phyloP scores from a whole-genome alignment of 441 rosid genomes.

The Sinapis alba region DNA sequence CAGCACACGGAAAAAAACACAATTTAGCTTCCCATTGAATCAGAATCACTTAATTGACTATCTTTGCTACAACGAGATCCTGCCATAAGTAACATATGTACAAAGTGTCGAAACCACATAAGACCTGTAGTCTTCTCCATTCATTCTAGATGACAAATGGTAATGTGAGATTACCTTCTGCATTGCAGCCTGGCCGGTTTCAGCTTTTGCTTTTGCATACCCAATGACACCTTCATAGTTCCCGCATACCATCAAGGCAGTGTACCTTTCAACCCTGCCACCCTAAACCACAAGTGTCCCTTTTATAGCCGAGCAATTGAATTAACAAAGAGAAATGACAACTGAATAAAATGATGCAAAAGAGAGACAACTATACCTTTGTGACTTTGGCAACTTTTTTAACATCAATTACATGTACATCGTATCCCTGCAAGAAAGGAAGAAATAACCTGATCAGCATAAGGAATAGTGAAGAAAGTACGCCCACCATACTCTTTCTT shows the following conservation, averaged over 20 bases:
- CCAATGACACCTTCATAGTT: constrained; percentile 40
- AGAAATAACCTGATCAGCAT: neutral
- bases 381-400: constrained; percentile 93
- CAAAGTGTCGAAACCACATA: neutral
- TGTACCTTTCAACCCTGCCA: constrained; percentile 77
- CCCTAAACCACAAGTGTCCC: constrained; percentile 51
- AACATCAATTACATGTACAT: constrained; percentile 76
- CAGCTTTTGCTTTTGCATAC: constrained; percentile 84
- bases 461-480: neutral
- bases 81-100: neutral
- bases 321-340: neutral
- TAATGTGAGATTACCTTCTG: constrained; percentile 50
- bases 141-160: neutral
- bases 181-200: constrained; percentile 70
- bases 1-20: neutral
- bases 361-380: constrained; percentile 56
- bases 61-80: constrained; percentile 5
- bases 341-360: neutral
- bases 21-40: neutral
- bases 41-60: constrained; percentile 9
- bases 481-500: neutral
- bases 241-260: constrained; percentile 60
- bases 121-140: neutral
- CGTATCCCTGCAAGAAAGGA: constrained; percentile 85
- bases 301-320: constrained; percentile 10